Evolutionary conservation across 2,329 filamentous ascomycete genomes (phyloP).

Genomic region (Colletotrichum nymphaeae): DNA sequence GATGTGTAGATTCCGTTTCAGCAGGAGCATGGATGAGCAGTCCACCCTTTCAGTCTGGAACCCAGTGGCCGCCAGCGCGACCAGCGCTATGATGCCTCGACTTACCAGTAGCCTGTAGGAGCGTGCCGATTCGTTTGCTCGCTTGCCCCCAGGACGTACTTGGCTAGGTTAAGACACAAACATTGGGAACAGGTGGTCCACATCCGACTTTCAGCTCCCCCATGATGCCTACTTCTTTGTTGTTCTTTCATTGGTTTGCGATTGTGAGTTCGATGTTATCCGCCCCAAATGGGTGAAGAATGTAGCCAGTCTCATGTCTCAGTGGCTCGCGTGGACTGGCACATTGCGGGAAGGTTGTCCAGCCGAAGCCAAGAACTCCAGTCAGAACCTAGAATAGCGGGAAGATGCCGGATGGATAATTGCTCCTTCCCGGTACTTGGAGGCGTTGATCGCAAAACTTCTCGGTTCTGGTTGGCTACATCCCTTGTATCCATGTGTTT

Average conservation of each 20-base stretch:
- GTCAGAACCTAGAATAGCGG: slow-evolving; percentile 13
- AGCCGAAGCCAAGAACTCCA: not conserved
- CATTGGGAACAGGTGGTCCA: not conserved
- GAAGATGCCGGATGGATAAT: not conserved
- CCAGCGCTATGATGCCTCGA: slow-evolving; percentile 7
- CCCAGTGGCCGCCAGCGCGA: not conserved
- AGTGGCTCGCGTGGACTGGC: not conserved
- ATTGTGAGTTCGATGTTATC: not conserved
- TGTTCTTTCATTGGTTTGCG: not conserved
- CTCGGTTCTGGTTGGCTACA: not conserved
- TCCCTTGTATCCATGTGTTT: not conserved
- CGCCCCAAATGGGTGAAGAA: not conserved
- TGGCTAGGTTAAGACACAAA: not conserved
- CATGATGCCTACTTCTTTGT: not conserved
- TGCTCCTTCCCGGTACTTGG: not conserved
- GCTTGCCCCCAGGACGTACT: not conserved
- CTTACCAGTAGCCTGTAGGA: not conserved
- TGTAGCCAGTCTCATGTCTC: not conserved
- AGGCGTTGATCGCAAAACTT: too few species aligned
- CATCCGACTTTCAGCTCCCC: not conserved
- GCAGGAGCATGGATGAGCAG: not conserved
- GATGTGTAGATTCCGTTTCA: slow-evolving; percentile 13
- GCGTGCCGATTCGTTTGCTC: not conserved
- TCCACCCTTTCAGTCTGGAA: not conserved
- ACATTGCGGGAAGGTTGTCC: not conserved